Base-by-base conservation (phyloP, 768 basidiomycete species). In the Hirschioporus abietinus region DNA sequence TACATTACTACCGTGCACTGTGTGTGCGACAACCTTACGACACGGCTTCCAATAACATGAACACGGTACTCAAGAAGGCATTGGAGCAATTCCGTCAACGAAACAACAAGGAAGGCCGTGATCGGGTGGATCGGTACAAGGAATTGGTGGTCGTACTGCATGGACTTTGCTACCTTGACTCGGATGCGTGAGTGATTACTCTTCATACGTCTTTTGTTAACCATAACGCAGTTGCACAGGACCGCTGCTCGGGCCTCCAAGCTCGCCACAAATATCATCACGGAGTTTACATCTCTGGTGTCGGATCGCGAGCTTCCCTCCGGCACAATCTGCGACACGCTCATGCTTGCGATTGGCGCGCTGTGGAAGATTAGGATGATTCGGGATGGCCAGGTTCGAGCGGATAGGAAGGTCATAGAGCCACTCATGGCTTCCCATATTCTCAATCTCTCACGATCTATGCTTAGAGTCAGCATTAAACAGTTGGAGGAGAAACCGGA, bases 1-100 rank as follows among this genome's bases (percentile, higher is more conserved):
- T 91, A 64, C 90, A 95, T 76, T 96, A 98, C 76, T 95, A 95
- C 74, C 89, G 95, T 34, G 92, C 96, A 1, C 81, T 99, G 15
- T 96, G 94, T 72, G 92, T 95, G 36, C 84, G 84, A 52, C 85
- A 87, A 66, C 91, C 95, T 0, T 99, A 95, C 77, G 89, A 92
- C 64, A 91, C 93, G 0, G 94, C 95, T 0, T 83, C 86, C 7
- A 92, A 93, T 72, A 99, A 99, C 74, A 79, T 99, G 68, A 85
- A 85, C 30, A 88, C 83, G 17, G 86, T 91, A 26, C 80, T 96
- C 25, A 78, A 78, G 59, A 92, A 88, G 75, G 82, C 86, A 1
- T 74, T 91, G 66, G 87, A 89, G n/a, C 76, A 81, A 57, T 89
- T 52, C 20, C 42, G 72, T 80, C 81, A 79, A 64, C 78, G 80